Evolutionary conservation across 352 stramenopile species (phyloP).

Genomic region (Nothophytophthora sp.): DNA sequence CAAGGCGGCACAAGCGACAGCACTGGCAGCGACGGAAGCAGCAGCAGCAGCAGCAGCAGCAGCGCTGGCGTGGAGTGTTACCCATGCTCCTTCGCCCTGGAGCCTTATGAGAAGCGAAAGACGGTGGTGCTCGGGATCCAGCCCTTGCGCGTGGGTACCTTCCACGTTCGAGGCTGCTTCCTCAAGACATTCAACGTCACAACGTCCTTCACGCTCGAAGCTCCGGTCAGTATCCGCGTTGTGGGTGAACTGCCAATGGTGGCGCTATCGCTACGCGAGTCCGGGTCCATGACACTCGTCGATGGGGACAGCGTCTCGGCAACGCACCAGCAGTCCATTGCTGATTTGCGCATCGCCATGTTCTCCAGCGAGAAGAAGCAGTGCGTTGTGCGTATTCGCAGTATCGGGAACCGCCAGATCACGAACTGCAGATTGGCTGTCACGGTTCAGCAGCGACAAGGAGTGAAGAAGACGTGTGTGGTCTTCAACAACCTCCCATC

Average conservation of each 20-base stretch:
- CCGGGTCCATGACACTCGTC: constrained; percentile 27
- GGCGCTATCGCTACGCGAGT: constrained; percentile 48
- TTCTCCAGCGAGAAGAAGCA: constrained; percentile 67
- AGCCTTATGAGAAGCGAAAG: constrained; percentile 56
- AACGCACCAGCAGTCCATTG: not conserved
- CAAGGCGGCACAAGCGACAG: not conserved
- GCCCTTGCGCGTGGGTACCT: constrained; percentile 40
- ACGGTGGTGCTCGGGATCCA: constrained; percentile 48
- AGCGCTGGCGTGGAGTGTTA: constrained; percentile 53
- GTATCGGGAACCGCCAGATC: constrained; percentile 44
- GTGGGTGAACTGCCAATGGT: constrained; percentile 48
- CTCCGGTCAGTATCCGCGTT: constrained; percentile 34
- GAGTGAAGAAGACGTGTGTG: constrained; percentile 36
- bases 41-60: constrained; percentile 1
- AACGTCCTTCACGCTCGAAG: constrained; percentile 45
- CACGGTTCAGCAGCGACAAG: constrained; percentile 26
- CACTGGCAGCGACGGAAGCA: no score
- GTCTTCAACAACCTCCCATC: constrained; percentile 43
- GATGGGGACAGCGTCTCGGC: not conserved
- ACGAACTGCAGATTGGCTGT: constrained; percentile 41
- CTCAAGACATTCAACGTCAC: constrained; percentile 66
- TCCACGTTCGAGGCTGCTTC: constrained; percentile 58
- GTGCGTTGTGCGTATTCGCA: constrained; percentile 54
- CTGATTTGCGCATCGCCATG: constrained; percentile 51
- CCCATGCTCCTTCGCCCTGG: constrained; percentile 45